Evolutionary conservation across 768 basidiomycete species (phyloP).

Genomic region (Phanerochaete carnosa): DNA sequence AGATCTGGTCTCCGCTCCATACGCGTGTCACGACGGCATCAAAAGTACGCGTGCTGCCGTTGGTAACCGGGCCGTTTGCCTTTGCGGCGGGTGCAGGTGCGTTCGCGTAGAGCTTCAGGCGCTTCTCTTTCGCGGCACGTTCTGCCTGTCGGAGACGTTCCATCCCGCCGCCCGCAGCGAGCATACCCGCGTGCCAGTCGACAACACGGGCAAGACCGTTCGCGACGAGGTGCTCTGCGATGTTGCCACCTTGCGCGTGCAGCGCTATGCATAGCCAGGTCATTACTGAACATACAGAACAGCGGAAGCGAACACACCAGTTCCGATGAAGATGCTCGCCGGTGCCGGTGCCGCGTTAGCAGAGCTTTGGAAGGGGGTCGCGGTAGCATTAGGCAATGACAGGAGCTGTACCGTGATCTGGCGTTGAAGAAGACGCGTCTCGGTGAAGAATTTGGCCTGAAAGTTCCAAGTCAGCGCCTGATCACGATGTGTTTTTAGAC

Average conservation of each 20-base stretch:
- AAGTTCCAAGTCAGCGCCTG: neutral
- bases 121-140: conserved; percentile 73
- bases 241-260: conserved; percentile 86
- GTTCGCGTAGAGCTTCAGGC: conserved; percentile 66
- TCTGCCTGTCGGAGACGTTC: conserved; percentile 86
- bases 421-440: conserved; percentile 81
- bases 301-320: conserved; percentile 42
- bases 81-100: conserved; percentile 44
- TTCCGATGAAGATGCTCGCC: conserved; percentile 84
- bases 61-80: conserved; percentile 39
- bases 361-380: conserved; percentile 75
- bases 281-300: neutral
- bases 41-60: conserved; percentile 52
- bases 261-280: conserved; percentile 43
- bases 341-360: conserved; percentile 45
- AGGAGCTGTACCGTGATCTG: conserved; percentile 74
- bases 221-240: conserved; percentile 84
- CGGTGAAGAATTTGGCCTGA: conserved; percentile 92
- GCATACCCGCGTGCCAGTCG: conserved; percentile 97
- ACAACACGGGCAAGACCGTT: conserved; percentile 88
- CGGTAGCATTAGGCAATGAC: conserved; percentile 73
- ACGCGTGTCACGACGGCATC: conserved; percentile 83
- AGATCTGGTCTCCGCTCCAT: conserved; percentile 92
- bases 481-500: neutral
- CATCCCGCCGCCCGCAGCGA: conserved; percentile 80